Conservation (phyloP, 371 early-diverging fungal species). For the Mucor circinelloides region DNA sequence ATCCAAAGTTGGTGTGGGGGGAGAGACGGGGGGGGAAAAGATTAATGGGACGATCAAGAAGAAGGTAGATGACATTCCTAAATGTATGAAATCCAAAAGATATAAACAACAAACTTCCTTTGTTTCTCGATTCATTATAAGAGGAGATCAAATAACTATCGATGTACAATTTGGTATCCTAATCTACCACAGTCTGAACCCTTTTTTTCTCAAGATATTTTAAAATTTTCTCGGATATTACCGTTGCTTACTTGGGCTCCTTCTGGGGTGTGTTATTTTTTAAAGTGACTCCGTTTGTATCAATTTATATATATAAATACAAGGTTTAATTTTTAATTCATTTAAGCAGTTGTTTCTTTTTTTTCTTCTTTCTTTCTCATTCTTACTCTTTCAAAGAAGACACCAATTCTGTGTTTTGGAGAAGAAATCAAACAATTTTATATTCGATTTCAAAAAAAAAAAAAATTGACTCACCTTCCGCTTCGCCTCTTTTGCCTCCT, state of each 20-base stretch:
- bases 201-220: constrained; percentile 1
- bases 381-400: constrained; percentile 2
- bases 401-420: not conserved
- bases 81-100: not conserved
- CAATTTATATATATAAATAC: constrained; percentile 8
- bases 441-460: not conserved
- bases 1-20: not conserved
- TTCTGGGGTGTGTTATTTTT: constrained; percentile 19
- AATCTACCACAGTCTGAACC: constrained; percentile 6
- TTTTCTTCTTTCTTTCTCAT: constrained; percentile 5
- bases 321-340: not conserved
- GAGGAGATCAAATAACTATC: constrained; percentile 11
- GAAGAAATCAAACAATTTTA: not conserved
- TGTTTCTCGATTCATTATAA: constrained; percentile 6
- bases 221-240: constrained; percentile 10
- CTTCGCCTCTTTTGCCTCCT: not conserved
- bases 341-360: constrained; percentile 6
- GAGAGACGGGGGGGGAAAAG: not conserved
- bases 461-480: not conserved
- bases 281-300: constrained; percentile 16
- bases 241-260: constrained; percentile 10
- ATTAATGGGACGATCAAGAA: not conserved
- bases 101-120: not conserved
- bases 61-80: not conserved
- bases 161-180: not conserved